Base-by-base conservation (phyloP, 2,329 filamentous ascomycete species). In the Stenocarpella maydis region DNA sequence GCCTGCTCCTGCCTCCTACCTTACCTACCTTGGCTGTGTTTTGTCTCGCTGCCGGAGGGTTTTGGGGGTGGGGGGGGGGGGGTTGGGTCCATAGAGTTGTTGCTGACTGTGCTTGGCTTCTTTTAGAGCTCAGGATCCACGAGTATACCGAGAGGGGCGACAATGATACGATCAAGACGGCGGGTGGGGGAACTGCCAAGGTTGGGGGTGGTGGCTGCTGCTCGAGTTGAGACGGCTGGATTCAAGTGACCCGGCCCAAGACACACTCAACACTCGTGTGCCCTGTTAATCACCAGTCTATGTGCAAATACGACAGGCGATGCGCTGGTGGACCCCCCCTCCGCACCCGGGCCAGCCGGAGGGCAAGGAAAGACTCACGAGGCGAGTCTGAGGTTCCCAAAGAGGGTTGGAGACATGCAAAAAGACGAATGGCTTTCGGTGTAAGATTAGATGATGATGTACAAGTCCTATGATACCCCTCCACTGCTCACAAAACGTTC, bases 141-240 rank as follows among this genome's bases (percentile, higher is more conserved):
- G 88, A 97, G 71, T 84, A 97, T 73, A 99, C 92, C 37, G 95
- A 99, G 80, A 87, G 93, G 73, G 94, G 96, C 66, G 92, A 98
- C 81, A 99, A 99, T 77, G 94, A 98, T 75, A 93, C 91, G 41
- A 89, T 98, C 76, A 97, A 95, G 81, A 84, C 89, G 64, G 85
- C 86, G 2, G 43, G 60, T 17, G 84, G 81, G 70, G 78, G 75
- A 66, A 77, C 72, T 12, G 66, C 77, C 70, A 80, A 73, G 60
- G 74, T 77, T 14, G 78, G 76, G 54, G 75, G 74, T n/a, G 75
- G 74, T n/a, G 70, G 67, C 15, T 71, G 70, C 19, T 71, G 67
- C 31, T 69, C 67, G 41, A 66, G 67, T 26, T 71, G 69, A 70
- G 41, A n/a, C n/a, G 31, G 1, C 5, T 17, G 10, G n/a, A n/a